Evolutionary conservation across 2,329 filamentous ascomycete species (phyloP), one percentile per base, ranked within the genome.

Genomic region (Ascochyta fabae): DNA sequence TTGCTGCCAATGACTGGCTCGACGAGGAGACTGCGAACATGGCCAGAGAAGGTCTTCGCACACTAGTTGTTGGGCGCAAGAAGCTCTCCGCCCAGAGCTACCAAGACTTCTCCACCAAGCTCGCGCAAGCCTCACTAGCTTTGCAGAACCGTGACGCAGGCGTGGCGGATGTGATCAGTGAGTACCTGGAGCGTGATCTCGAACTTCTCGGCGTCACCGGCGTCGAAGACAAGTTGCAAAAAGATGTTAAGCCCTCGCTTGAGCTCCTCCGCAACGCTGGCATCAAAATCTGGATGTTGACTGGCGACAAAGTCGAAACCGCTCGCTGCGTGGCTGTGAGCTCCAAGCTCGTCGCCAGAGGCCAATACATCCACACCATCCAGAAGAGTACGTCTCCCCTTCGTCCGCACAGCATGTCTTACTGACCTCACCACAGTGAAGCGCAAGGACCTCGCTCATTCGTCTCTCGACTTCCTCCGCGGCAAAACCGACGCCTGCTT

Each of bases 251-350:
- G 75, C 90, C 94, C 1, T 96, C 92, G 0, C 83, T 99, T 6
- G 96, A 99, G 75, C 85, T 99, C 5, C 84, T 99, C 48, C 91
- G 95, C 63, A 99, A 99, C 68, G 95, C 95, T 0, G 95, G 95
- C 24, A 95, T 99, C 78, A 98, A 98, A 76, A 98, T 99, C 46
- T 99, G 95, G 95, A 99, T 99, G 95, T 82, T 99, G 73, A 99
- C 95, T 0, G 95, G 95, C 42, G 95, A 99, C 81, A 99, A 99
- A 77, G 91, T 99, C 3, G 95, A 99, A 78, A 99, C 95, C 13
- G 95, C 95, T 15, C 88, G 95, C 33, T 99, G 95, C 76, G 94
- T 99, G 12, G 96, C 95, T 2, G 90, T 99, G 39, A 96, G 90
- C 70, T 93, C 94, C 27, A 97, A 97, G 75, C 84, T 99, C 6